A percentile compares a stretch with the other conserved stretches of the same genome.
These are phyloP conservation scores for Gossypium arboreum DNA, from an alignment of 345 rosid species.

Conservation along the genomic window DNA sequence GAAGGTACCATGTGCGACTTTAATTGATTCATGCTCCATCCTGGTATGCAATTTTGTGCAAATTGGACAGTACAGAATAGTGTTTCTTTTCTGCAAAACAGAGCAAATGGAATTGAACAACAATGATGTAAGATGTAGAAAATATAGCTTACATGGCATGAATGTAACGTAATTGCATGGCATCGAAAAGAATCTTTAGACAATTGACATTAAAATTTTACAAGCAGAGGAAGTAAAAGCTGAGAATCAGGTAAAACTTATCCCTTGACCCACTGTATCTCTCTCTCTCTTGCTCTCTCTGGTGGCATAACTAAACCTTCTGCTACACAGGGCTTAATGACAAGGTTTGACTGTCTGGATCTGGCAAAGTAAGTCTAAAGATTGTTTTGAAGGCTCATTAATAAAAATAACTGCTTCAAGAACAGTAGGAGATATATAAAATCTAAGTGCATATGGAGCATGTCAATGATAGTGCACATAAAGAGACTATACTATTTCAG, in stretches of 20 bases:
- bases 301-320: neutral
- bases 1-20: constrained; percentile 19
- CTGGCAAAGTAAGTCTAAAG: neutral
- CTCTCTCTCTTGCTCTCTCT: neutral
- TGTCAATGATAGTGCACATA: neutral
- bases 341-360: constrained; percentile 1
- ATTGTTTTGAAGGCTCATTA: neutral
- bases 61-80: neutral
- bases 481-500: neutral
- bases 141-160: neutral
- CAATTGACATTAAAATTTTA: neutral
- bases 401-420: neutral
- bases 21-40: constrained; percentile 23
- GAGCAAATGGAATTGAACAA: neutral
- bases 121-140: neutral
- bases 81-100: constrained; percentile 2
- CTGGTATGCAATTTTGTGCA: neutral
- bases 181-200: neutral
- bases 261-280: neutral
- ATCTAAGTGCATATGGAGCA: neutral
- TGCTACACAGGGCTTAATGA: neutral
- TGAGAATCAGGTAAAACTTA: neutral
- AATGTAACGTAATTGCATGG: neutral
- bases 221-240: neutral
- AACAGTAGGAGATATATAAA: neutral